Evolutionary conservation across 73 alveolate genomes (phyloP).

Genomic region (Effrenium voratum): DNA sequence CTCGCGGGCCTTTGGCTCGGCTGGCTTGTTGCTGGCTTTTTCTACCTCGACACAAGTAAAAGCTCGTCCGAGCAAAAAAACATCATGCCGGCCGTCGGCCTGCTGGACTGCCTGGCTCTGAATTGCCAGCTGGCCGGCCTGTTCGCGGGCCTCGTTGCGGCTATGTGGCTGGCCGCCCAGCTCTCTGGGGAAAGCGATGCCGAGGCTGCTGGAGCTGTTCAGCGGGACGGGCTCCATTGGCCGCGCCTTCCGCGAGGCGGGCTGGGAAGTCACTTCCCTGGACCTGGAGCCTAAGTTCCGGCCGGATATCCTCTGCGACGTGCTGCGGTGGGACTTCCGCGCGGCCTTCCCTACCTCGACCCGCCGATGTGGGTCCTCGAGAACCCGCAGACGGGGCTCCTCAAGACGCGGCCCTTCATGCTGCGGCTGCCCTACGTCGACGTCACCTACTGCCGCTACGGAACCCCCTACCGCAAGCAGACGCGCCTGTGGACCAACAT

Average conservation of each 20-base stretch:
- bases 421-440: not conserved
- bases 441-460: not conserved
- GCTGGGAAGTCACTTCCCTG: not conserved
- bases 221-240: not conserved
- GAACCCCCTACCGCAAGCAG: not conserved
- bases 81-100: no score
- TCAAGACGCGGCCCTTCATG: not conserved
- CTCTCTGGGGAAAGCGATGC: not conserved
- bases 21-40: no score
- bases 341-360: not conserved
- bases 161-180: no score
- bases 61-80: no score
- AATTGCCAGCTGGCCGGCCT: no score
- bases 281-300: not conserved
- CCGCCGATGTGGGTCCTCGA: not conserved
- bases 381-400: conserved; percentile 8
- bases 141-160: no score
- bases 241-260: not conserved
- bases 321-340: not conserved
- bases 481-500: not conserved
- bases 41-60: no score
- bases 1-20: no score
- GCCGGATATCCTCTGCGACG: not conserved
- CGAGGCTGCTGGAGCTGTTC: conserved; percentile 4
- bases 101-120: no score